A percentile compares a stretch with the other conserved stretches of the same genome.
Evolutionary conservation across 192 early-diverging fungal genomes (phyloP).

Genomic region (Dissophora ornata): DNA sequence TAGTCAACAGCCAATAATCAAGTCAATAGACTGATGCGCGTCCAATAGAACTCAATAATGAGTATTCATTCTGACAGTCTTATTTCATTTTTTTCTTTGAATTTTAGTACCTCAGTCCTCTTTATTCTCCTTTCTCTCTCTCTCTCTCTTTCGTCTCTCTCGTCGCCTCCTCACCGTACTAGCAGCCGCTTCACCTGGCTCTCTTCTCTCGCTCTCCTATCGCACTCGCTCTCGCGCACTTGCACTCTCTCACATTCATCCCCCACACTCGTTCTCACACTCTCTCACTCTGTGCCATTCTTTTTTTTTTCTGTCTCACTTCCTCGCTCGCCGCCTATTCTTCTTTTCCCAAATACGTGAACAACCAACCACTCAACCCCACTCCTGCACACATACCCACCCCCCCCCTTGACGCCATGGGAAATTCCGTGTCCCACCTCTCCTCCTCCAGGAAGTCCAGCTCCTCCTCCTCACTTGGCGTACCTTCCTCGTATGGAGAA

Average conservation of each 20-base stretch:
- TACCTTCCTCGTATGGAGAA: too few relatives aligned
- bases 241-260: not conserved
- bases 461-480: constrained; percentile 1
- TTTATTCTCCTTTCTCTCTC: not conserved
- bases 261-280: not conserved
- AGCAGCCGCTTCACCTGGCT: too few relatives aligned
- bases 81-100: too few relatives aligned
- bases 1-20: too few relatives aligned
- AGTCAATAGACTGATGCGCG: too few relatives aligned
- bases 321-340: not conserved
- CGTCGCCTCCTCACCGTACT: not conserved
- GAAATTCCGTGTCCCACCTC: constrained; percentile 25
- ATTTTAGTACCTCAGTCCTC: not conserved
- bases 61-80: too few relatives aligned
- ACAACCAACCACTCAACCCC: not conserved
- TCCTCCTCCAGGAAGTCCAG: constrained; percentile 12
- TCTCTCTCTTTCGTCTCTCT: constrained; percentile 9
- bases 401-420: constrained; percentile 10
- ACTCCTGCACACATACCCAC: not conserved
- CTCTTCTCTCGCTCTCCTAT: too few relatives aligned
- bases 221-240: not conserved
- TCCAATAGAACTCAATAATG: too few relatives aligned
- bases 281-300: not conserved
- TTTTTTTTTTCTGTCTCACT: not conserved
- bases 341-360: too few relatives aligned